Percentiles rank a stretch among this genome's conserved stretches.
These are phyloP conservation scores for Diplodia sapinea DNA, from an alignment of 2,329 filamentous ascomycete species.

Conservation along the genomic window DNA sequence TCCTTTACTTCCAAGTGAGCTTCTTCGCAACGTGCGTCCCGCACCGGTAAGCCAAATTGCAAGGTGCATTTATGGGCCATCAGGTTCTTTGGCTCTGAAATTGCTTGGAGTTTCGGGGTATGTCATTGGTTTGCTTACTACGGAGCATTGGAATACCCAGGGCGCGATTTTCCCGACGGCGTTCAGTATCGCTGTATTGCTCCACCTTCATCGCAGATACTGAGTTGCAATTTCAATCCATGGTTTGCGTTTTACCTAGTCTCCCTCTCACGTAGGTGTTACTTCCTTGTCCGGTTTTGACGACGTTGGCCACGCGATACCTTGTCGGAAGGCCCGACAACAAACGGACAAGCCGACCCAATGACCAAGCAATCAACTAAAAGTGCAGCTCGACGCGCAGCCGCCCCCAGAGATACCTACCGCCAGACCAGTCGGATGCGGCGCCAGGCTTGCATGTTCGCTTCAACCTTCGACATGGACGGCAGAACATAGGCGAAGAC, in stretches of 20 bases:
- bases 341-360: neutral
- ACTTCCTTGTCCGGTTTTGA: neutral
- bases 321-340: conserved; percentile 14
- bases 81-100: neutral
- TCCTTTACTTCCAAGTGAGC: too few relatives aligned
- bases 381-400: neutral
- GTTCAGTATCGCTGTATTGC: neutral
- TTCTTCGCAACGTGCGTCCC: neutral
- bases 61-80: neutral
- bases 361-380: neutral
- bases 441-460: neutral
- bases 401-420: neutral
- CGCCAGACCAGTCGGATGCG: conserved; percentile 5
- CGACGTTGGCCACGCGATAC: conserved; percentile 3
- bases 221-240: neutral
- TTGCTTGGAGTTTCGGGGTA: neutral
- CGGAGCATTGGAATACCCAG: conserved; percentile 22
- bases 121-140: neutral
- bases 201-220: neutral
- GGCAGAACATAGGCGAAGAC: neutral
- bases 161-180: neutral
- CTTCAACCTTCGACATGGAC: conserved; percentile 12
- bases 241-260: neutral
- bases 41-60: neutral
- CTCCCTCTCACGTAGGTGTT: neutral